Evolutionary conservation across 495 filamentous ascomycete genomes (phyloP).

Genomic region (Podospora bellae-mahoneyi): DNA sequence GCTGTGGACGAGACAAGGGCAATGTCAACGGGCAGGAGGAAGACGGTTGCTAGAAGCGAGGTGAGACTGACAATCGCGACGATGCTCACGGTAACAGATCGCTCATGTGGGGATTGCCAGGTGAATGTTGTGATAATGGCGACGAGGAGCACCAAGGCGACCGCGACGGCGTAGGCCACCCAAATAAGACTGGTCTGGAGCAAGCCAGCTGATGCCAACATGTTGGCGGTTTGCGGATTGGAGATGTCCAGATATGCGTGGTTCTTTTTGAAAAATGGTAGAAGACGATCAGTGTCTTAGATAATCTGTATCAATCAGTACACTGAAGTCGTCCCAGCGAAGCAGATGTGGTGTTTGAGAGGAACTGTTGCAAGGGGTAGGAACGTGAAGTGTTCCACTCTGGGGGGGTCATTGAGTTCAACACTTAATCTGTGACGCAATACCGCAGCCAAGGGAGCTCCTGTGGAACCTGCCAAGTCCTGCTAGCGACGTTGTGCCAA

Average conservation of each 20-base stretch:
- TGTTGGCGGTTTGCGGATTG: not conserved
- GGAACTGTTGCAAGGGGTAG: not conserved
- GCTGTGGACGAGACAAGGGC: constrained; percentile 89
- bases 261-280: not conserved
- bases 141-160: constrained; percentile 65
- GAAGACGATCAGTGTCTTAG: not conserved
- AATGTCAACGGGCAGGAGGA: constrained; percentile 92
- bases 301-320: not conserved
- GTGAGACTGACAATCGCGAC: constrained; percentile 85
- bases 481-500: not conserved
- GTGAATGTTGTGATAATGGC: constrained; percentile 77
- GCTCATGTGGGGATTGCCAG: constrained; percentile 85
- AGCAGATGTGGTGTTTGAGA: not conserved
- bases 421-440: constrained; percentile 28
- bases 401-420: not conserved
- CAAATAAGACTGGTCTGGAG: constrained; percentile 85
- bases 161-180: constrained; percentile 81
- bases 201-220: constrained; percentile 58
- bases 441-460: constrained; percentile 25
- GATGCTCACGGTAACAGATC: constrained; percentile 71
- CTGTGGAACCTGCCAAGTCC: constrained; percentile 16
- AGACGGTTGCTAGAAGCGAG: constrained; percentile 82
- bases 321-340: not conserved
- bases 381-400: not conserved
- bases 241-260: not conserved